A percentile compares a stretch with the other conserved stretches of the same genome.
These are phyloP conservation scores for Entomortierella chlamydospora DNA, from an alignment of 192 early-diverging fungal genomes.

Conservation along the genomic window DNA sequence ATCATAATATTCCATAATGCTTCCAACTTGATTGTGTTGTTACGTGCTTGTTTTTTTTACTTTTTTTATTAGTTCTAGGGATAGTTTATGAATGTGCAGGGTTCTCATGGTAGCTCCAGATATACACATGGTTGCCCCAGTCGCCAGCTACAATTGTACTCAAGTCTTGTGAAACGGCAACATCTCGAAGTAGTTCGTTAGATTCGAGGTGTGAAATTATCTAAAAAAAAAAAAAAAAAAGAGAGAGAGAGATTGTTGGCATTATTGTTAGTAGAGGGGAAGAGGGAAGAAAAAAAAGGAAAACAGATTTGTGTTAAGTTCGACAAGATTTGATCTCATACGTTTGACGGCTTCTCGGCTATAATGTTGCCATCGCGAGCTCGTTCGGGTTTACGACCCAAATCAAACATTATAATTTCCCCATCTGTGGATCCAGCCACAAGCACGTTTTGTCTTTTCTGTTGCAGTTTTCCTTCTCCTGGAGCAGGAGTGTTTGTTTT, in stretches of 20 bases:
- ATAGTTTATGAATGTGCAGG: not conserved
- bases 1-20: no score
- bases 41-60: not conserved
- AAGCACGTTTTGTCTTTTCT: constrained; percentile 21
- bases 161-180: constrained; percentile 41
- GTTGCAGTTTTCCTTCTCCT: not conserved
- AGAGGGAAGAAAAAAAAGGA: not conserved
- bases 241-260: not conserved
- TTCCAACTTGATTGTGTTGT: no score
- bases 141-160: constrained; percentile 39
- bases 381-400: constrained; percentile 8
- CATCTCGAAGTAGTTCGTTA: constrained; percentile 27
- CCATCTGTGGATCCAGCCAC: constrained; percentile 45
- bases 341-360: constrained; percentile 29
- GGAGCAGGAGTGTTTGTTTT: not conserved
- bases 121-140: constrained; percentile 40
- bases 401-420: constrained; percentile 26
- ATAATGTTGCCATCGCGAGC: constrained; percentile 36
- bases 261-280: not conserved
- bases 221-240: constrained; percentile 3
- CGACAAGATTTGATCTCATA: constrained; percentile 13
- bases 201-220: constrained; percentile 30
- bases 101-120: constrained; percentile 19
- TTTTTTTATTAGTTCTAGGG: not conserved
- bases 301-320: not conserved